These are phyloP conservation scores for Excoecaria agallocha DNA, from an alignment of 345 rosid genomes.

Conservation along the genomic window DNA sequence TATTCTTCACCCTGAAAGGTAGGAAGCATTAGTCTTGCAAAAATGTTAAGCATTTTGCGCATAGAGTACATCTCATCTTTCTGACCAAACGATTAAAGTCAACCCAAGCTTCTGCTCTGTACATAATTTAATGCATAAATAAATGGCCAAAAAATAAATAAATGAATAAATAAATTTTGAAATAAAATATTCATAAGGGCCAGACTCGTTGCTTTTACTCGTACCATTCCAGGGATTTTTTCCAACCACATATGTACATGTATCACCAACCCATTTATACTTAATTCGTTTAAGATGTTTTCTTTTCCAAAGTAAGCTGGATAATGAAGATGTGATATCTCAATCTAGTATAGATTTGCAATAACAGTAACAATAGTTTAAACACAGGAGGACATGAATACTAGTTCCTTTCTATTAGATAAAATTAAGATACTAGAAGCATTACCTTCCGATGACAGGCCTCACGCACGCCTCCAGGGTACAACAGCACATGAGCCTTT, in stretches of 20 bases:
- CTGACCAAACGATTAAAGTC: background rate
- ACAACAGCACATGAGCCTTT: slow-evolving; percentile 64
- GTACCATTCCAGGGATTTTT: background rate
- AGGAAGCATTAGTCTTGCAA: no score
- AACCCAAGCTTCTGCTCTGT: background rate
- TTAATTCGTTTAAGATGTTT: background rate
- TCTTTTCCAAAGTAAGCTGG: background rate
- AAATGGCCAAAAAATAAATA: background rate
- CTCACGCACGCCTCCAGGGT: slow-evolving; percentile 89
- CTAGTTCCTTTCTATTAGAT: background rate
- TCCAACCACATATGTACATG: background rate
- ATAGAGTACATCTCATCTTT: background rate
- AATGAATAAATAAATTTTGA: background rate
- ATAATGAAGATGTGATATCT: background rate
- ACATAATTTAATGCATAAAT: background rate
- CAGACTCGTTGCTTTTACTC: background rate
- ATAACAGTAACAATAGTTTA: background rate
- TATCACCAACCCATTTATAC: no score
- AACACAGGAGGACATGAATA: background rate
- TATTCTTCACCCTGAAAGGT: slow-evolving; percentile 82
- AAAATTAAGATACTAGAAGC: background rate
- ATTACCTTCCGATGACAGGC: slow-evolving; percentile 76
- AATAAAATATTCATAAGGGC: background rate
- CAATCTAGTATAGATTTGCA: slow-evolving; percentile 3
- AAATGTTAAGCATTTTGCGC: slow-evolving; percentile 18